phyloP scores from a whole-genome alignment of 345 rosid species.

The Cardiospermum halicacabum region DNA sequence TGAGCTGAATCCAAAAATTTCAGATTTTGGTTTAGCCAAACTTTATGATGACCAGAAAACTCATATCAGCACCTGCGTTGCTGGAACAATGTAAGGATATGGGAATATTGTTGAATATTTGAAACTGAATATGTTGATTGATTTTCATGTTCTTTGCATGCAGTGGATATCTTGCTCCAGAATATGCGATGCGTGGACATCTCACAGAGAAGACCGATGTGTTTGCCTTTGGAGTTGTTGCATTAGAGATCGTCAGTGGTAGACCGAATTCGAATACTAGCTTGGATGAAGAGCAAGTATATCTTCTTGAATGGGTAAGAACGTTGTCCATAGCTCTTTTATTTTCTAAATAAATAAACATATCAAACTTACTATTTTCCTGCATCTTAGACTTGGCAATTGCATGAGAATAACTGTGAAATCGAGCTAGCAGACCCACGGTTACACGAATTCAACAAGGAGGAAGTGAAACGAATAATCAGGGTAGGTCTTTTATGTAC shows the following conservation, averaged over 20 bases:
- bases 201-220: conserved; percentile 75
- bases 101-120: not conserved
- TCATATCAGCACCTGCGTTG: conserved; percentile 53
- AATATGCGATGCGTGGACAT: conserved; percentile 70
- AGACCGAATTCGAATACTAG: conserved; percentile 53
- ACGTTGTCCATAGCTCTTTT: no score
- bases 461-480: conserved; percentile 39
- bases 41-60: conserved; percentile 51
- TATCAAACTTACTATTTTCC: not conserved
- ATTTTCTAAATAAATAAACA: no score
- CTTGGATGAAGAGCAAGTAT: conserved; percentile 41
- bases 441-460: conserved; percentile 26
- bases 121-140: not conserved
- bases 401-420: conserved; percentile 38
- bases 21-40: conserved; percentile 63
- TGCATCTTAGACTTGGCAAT: conserved; percentile 46
- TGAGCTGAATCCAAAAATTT: conserved; percentile 46
- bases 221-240: conserved; percentile 63
- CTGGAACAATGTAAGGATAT: conserved; percentile 45
- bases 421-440: conserved; percentile 36
- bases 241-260: conserved; percentile 52
- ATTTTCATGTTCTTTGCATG: conserved; percentile 3
- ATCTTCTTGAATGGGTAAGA: conserved; percentile 75
- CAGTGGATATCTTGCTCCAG: conserved; percentile 71
- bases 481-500: conserved; percentile 46